Evolutionary conservation across 257 asterid genomes (phyloP), one percentile per base, ranked within the genome.

Genomic region (Phtheirospermum japonicum): DNA sequence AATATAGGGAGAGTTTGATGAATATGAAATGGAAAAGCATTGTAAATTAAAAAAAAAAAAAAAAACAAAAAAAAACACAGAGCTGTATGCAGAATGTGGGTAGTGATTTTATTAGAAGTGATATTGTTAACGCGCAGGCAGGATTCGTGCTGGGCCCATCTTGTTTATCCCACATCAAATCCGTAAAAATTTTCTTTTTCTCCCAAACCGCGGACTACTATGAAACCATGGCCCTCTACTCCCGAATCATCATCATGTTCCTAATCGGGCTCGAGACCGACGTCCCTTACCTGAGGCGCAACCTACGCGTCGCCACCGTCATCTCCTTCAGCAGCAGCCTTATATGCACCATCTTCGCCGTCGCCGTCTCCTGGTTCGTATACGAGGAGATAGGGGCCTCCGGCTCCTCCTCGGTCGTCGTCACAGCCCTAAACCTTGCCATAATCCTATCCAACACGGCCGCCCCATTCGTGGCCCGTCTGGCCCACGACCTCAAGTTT

Each of bases 131-230:
- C 8, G 0, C 63, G 65, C 89, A 93, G 99, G 97, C 99, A 9
- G 99, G 99, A 32, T 85, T 89, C 54, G 84, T 93, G 69, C 77
- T 93, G 67, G 96, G 99, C 13, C 99, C 96, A 4, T 89, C 99
- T 6, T 83, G 96, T 28, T 71, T 93, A 55, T 89, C 97, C 9
- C 85, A 78, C 54, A 74, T 87, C 43, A 66, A 58, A 0, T 4
- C 9, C 4, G 80, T 89, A 9, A 80, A 70, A 42, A 16, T 48
- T 0, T 93, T 87, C 79, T 89, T 93, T 73, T 81, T 89, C 40
- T 77, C 74, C 65, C 76, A 76, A 57, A 79, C 82, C 9, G 79
- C 84, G 1, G 97, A 86, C 74, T 85, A 87, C 82, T 93, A 83
- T 13, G 99, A 89, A 68, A 81, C 95, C 63, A 69, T 93, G 87